Base-by-base conservation (phyloP, 495 filamentous ascomycete genomes). In the Talaromyces stipitatus region DNA sequence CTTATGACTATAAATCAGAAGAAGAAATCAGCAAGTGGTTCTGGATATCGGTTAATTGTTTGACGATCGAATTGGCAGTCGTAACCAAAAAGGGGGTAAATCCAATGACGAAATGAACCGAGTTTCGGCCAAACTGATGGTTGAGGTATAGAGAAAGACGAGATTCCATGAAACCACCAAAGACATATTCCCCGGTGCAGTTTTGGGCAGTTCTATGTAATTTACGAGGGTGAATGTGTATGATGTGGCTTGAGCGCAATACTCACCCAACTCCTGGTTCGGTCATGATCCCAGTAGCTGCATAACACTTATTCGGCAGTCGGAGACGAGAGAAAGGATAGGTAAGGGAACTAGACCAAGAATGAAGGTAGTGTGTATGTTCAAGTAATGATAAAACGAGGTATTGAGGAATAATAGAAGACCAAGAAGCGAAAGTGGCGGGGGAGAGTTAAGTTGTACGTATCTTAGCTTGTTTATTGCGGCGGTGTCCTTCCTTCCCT, bases 1-100 rank as follows among this genome's bases (percentile, higher is more conserved):
- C 66, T 78, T 82, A 61, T 81, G 80, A 58, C 78, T 80, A 18
- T 20, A 62, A 20, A 56, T 33, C 56, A 60, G 29, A 50, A 36
- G 24, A 60, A 48, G 60, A 67, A 68, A 52, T 71, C 59, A 72
- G 70, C 9, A 16, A 18, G n/a, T 18, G 4, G 36, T 18, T 41
- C 4, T 7, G 36, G n/a, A 20, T 18, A 41, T 41, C 18, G 36
- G 16, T 10, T 1, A 9, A 41, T 18, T 16, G 36, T 16, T 41
- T 16, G 4, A 4, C 16, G 36, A 36, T 20, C 18, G 6, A 16
- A 20, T 41, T 20, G 36, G 18, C 6, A 16, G 9, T 38, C 12
- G 33, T 38, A 16, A n/a, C 16, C 33, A 38, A 38, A 38, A n/a
- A n/a, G 33, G 33, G 33, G 33, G n/a, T 6, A 16, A 18, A n/a